Conservation (phyloP, 306 rosid species). For the Corylus americana region DNA sequence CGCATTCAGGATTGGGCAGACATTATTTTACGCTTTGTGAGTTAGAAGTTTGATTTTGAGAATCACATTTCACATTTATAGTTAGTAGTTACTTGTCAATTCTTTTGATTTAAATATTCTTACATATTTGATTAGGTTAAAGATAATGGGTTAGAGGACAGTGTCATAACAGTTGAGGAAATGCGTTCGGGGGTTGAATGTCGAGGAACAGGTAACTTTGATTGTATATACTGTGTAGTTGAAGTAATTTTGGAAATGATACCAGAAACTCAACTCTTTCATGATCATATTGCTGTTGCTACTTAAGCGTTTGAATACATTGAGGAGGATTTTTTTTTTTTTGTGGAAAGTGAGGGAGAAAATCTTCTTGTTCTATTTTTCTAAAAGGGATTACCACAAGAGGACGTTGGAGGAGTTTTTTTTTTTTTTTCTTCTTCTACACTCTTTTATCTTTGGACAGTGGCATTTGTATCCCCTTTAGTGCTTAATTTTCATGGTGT, state of each 20-base stretch:
- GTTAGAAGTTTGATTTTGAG: slow-evolving; percentile 33
- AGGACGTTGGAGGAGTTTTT: no score
- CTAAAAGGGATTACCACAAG: not conserved
- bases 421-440: no score
- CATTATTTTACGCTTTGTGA: slow-evolving; percentile 68
- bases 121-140: slow-evolving; percentile 52
- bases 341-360: not conserved
- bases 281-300: not conserved
- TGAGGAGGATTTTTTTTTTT: not conserved
- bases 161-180: slow-evolving; percentile 85
- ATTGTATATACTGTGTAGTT: not conserved
- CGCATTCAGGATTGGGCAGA: slow-evolving; percentile 95
- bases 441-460: no score
- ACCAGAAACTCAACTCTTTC: not conserved
- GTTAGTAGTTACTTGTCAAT: not conserved
- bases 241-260: not conserved
- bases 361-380: not conserved
- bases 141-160: slow-evolving; percentile 85
- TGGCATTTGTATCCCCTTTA: no score
- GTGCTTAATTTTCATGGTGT: no score
- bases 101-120: slow-evolving; percentile 16
- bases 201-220: slow-evolving; percentile 78
- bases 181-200: slow-evolving; percentile 79
- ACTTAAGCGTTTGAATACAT: not conserved
- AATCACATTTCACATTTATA: slow-evolving; percentile 11